Base-by-base conservation (phyloP, 129 eudicot genomes). In the Rutidosis leptorrhynchoides region DNA sequence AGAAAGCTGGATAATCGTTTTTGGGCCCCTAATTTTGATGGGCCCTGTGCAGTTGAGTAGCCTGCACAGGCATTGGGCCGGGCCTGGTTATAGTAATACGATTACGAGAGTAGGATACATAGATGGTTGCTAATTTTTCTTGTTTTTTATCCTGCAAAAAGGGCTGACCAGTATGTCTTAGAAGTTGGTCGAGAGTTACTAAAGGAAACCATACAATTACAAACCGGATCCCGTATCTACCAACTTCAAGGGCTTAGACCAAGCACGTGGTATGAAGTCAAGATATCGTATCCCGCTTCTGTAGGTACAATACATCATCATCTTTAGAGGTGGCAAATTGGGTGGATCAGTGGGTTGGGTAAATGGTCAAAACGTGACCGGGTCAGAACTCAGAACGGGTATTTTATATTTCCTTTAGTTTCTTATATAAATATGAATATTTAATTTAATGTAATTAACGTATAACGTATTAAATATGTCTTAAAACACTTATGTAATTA, bases 251-350 rank as follows among this genome's bases (percentile, higher is more conserved):
- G 95, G 58, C 83, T 93, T 20, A 80, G 56, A 54, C 79, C 86
- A 17, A 68, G 68, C 40, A 69, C 70, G 60, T 86, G 96, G 95
- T 93, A 93, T 37, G 98, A 88, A 93, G 96, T 93, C 82, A 93
- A 93, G 96, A 93, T 88, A 78, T 93, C 98, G 74, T 93, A 93
- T 77, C 98, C 96, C 48, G 96, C 98, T 77, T 88, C 98, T 83
- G 98, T 88, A 92, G 77, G 98, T 92, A 28, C 58, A 46, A 8
- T 59, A 14, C 28, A 8, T 58, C 37, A 37, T 60, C 16, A 45
- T 64, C 52, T 55, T 67, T 5, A 51, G 29, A 55, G 61, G 61
- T 55, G 29, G 30, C 61, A 19, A 51, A 51, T 1, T 51, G 56
- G 56, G 56, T 20, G 56, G 24, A 24, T 51, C 56, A 51, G 3